These are phyloP conservation scores for Haberlea rhodopensis DNA, from an alignment of 257 asterid species.

Conservation along the genomic window DNA sequence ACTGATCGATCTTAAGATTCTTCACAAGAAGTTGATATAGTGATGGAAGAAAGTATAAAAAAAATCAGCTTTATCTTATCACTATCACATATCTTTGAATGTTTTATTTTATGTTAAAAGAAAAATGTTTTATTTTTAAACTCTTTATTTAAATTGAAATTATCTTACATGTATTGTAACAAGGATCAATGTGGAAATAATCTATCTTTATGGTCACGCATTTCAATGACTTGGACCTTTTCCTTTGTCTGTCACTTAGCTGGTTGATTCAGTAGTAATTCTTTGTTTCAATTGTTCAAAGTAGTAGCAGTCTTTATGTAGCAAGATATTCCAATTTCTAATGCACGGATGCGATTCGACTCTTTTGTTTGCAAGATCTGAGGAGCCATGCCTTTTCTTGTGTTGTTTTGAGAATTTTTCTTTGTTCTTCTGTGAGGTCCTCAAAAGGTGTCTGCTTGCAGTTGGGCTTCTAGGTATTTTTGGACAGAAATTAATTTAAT, in stretches of 20 bases:
- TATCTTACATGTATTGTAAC: too few relatives aligned
- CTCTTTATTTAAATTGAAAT: too few relatives aligned
- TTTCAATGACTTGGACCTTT: conserved; percentile 20
- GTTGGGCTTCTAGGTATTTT: conserved; percentile 31
- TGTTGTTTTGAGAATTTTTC: conserved; percentile 33
- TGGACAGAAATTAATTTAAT: conserved; percentile 21
- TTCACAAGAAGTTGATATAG: too few relatives aligned
- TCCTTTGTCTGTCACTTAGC: background rate
- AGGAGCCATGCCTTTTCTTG: conserved; percentile 28
- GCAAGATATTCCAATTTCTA: conserved; percentile 7
- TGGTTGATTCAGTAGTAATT: background rate
- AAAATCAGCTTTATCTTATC: too few relatives aligned
- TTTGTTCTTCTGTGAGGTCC: conserved; percentile 23
- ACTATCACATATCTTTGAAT: too few relatives aligned
- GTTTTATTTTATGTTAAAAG: too few relatives aligned
- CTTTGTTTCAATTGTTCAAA: background rate
- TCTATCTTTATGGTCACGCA: conserved; percentile 14
- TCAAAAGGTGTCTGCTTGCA: conserved; percentile 22
- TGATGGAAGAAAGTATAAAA: too few relatives aligned
- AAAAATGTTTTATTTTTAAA: too few relatives aligned
- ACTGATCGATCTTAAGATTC: too few relatives aligned
- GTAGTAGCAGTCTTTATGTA: conserved; percentile 24
- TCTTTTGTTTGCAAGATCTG: conserved; percentile 24
- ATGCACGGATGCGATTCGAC: conserved; percentile 7
- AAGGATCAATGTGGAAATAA: too few relatives aligned